Conservation (phyloP, 139 green algal genomes). For the Chlorella ohadii region DNA sequence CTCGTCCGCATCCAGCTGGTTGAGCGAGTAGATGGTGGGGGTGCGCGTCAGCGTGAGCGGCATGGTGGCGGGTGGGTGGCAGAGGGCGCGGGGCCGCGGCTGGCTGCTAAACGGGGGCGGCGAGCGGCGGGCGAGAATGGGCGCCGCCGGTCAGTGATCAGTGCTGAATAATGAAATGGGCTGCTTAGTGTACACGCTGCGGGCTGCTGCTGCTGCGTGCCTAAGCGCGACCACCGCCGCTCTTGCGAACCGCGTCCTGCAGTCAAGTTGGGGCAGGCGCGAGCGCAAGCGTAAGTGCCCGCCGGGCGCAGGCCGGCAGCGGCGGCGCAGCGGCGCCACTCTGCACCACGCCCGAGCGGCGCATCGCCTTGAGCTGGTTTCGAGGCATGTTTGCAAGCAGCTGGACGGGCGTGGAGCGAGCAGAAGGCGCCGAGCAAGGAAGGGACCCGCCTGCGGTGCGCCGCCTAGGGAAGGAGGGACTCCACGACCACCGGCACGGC, state of each 20-base stretch:
- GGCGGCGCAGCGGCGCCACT: too few species aligned
- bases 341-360: background rate
- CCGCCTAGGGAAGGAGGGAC: conserved; percentile 31
- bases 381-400: background rate
- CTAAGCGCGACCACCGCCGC: conserved; percentile 24
- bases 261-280: too few species aligned
- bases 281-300: background rate
- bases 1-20: conserved; percentile 44
- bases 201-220: background rate
- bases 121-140: background rate
- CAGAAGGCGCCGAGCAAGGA: background rate
- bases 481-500: conserved; percentile 40
- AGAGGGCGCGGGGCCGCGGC: background rate
- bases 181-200: background rate
- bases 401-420: background rate
- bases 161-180: conserved; percentile 12
- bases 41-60: conserved; percentile 45
- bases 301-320: background rate
- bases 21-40: conserved; percentile 53
- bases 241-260: conserved; percentile 34
- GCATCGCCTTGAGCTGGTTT: too few species aligned
- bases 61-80: background rate
- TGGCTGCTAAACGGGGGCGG: background rate
- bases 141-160: background rate
- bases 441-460: conserved; percentile 18